phyloP scores from a whole-genome alignment of 2,329 filamentous ascomycete genomes.

The Clonostachys sp. region DNA sequence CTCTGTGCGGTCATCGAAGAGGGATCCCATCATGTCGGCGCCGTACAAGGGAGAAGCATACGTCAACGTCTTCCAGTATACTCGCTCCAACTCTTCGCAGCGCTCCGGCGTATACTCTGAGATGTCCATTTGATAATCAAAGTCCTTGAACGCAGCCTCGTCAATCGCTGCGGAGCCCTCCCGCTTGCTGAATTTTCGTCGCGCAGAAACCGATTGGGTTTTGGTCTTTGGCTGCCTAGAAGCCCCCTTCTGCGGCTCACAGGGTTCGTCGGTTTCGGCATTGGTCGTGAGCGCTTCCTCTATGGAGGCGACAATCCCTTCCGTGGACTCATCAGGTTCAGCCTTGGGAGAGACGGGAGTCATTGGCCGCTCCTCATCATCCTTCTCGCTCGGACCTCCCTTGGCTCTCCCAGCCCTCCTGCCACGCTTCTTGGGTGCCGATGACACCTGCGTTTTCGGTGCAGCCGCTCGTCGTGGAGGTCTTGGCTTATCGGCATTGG shows the following conservation, averaged over 20 bases:
- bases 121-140: slow-evolving; percentile 84
- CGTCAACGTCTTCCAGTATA: slow-evolving; percentile 96
- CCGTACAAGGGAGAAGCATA: slow-evolving; percentile 95
- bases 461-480: slow-evolving; percentile 30
- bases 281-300: slow-evolving; percentile 36
- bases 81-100: slow-evolving; percentile 89
- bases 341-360: slow-evolving; percentile 52
- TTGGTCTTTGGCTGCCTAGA: slow-evolving; percentile 48
- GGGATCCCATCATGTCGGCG: slow-evolving; percentile 90
- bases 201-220: slow-evolving; percentile 75
- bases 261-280: slow-evolving; percentile 31
- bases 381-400: slow-evolving; percentile 28
- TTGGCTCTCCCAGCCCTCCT: slow-evolving; percentile 27
- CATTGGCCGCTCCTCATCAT: slow-evolving; percentile 49
- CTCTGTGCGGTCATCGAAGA: slow-evolving; percentile 82
- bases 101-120: slow-evolving; percentile 87
- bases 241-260: slow-evolving; percentile 40
- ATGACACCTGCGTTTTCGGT: slow-evolving; percentile 19
- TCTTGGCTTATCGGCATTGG: slow-evolving; percentile 50
- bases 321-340: slow-evolving; percentile 20
- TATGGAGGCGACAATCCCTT: slow-evolving; percentile 36
- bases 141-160: slow-evolving; percentile 84
- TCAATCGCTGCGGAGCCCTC: slow-evolving; percentile 78
- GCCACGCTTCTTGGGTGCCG: slow-evolving; percentile 31
- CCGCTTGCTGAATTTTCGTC: slow-evolving; percentile 78